phyloP scores from a whole-genome alignment of 1,284 basidiomycete genomes.

The Cryptococcus sp. region DNA sequence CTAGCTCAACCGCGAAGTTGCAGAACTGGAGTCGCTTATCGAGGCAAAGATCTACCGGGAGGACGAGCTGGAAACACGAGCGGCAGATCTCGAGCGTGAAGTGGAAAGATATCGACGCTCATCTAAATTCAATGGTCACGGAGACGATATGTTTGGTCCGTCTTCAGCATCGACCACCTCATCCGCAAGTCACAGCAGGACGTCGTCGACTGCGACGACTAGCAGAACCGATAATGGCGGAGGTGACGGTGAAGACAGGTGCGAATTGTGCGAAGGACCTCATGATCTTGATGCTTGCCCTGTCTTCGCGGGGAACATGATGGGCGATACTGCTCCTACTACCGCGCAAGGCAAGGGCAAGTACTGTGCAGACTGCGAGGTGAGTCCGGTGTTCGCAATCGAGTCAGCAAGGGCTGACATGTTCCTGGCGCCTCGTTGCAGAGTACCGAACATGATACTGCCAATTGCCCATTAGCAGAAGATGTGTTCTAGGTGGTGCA shows the following conservation, averaged over 20 bases:
- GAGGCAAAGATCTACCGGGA: conserved; percentile 94
- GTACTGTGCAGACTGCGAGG: conserved; percentile 53
- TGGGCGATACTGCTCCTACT: conserved; percentile 15
- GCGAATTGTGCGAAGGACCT: conserved; percentile 50
- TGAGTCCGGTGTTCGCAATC: conserved; percentile 23
- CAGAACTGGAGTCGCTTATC: conserved; percentile 81
- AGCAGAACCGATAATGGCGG: not conserved
- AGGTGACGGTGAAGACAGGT: conserved; percentile 16
- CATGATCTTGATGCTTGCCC: conserved; percentile 52
- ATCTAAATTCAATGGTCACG: not conserved
- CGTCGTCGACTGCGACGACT: conserved; percentile 16
- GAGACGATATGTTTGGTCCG: not conserved
- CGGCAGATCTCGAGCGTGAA: conserved; percentile 65
- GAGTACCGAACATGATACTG: conserved; percentile 48
- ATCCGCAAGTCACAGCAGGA: conserved; percentile 12
- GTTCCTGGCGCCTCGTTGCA: conserved; percentile 12
- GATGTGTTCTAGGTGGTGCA: conserved; percentile 40
- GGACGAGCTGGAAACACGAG: conserved; percentile 86
- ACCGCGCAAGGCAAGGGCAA: conserved; percentile 32
- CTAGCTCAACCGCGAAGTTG: conserved; percentile 85
- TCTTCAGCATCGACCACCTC: not conserved
- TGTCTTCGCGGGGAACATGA: conserved; percentile 43
- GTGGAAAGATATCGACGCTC: conserved; percentile 19
- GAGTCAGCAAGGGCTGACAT: not conserved
- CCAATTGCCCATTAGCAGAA: conserved; percentile 50